Conservation (phyloP, 805 yeast genomes). For the Tetrapisispora taiwanensis region DNA sequence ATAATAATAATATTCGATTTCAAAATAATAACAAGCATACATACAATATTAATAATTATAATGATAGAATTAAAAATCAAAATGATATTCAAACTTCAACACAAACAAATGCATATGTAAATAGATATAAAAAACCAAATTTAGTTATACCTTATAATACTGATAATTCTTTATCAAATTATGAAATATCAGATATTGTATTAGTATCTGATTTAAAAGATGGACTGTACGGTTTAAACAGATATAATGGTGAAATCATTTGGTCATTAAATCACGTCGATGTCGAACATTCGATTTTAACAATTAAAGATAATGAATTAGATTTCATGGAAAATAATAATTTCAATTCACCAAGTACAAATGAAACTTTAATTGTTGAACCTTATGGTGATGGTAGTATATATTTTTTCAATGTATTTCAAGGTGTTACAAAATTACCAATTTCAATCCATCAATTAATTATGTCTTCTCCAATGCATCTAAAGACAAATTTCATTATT, state of each 20-base stretch:
- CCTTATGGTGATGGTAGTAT: conserved; percentile 79
- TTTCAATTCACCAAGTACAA: conserved; percentile 2
- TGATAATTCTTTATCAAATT: conserved; percentile 8
- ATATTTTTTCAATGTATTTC: conserved; percentile 63
- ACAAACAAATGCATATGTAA: conserved; percentile 3
- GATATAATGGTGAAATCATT: conserved; percentile 60
- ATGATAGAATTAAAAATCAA: neutral
- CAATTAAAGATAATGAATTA: conserved; percentile 13
- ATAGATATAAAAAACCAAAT: conserved; percentile 2
- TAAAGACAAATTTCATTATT: conserved; percentile 35
- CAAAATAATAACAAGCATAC: neutral
- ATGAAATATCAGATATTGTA: conserved; percentile 42
- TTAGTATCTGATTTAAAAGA: conserved; percentile 82
- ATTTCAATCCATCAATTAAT: conserved; percentile 70
- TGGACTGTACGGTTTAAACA: conserved; percentile 65
- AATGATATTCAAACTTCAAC: neutral
- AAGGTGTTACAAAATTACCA: conserved; percentile 75
- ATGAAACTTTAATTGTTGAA: conserved; percentile 74
- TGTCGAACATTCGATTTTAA: conserved; percentile 6
- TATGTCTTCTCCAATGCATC: conserved; percentile 73
- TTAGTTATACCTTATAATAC: conserved; percentile 3
- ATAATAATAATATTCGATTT: too few species aligned
- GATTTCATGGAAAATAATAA: neutral
- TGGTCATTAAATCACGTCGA: conserved; percentile 62
- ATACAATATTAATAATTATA: neutral